Percentiles rank a stretch among this genome's conserved stretches.
Conservation (phyloP, 306 rosid genomes). For the Morella rubra region DNA sequence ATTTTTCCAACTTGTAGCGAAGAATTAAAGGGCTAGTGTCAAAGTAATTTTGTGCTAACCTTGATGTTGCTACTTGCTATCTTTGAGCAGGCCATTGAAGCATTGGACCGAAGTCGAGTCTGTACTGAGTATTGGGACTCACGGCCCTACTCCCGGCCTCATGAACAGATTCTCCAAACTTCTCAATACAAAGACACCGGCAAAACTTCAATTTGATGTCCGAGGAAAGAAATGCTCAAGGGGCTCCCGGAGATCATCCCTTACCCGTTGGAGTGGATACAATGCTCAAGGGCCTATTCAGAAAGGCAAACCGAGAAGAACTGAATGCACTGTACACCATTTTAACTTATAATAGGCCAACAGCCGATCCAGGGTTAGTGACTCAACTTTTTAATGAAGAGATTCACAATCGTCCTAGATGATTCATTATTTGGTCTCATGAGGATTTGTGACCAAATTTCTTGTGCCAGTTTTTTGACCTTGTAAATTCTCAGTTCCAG, state of each 20-base stretch:
- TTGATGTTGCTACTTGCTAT: slow-evolving; percentile 9
- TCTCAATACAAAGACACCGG: slow-evolving; percentile 39
- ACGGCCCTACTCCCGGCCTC: slow-evolving; percentile 93
- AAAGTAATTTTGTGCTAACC: not conserved
- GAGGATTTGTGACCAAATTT: slow-evolving; percentile 36
- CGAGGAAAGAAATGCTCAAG: slow-evolving; percentile 29
- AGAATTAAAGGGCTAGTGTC: not conserved
- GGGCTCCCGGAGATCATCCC: slow-evolving; percentile 23
- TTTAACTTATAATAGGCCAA: slow-evolving; percentile 49
- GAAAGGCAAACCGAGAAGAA: slow-evolving; percentile 73
- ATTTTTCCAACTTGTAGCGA: not conserved
- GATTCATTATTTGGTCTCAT: slow-evolving; percentile 43
- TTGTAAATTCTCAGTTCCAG: slow-evolving; percentile 58
- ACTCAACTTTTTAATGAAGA: slow-evolving; percentile 65
- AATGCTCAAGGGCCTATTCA: slow-evolving; percentile 50
- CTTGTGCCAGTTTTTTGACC: slow-evolving; percentile 26
- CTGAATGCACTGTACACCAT: slow-evolving; percentile 63
- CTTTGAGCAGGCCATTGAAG: slow-evolving; percentile 77
- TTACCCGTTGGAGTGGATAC: slow-evolving; percentile 37
- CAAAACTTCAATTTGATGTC: slow-evolving; percentile 18
- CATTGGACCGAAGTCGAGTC: slow-evolving; percentile 74
- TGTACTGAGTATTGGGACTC: slow-evolving; percentile 94
- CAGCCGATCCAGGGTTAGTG: slow-evolving; percentile 45
- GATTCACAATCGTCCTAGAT: slow-evolving; percentile 53
- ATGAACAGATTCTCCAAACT: slow-evolving; percentile 67